A percentile compares a stretch with the other conserved stretches of the same genome.
Evolutionary conservation across 73 alveolate genomes (phyloP).

Genomic region (Paramecium octaurelia): DNA sequence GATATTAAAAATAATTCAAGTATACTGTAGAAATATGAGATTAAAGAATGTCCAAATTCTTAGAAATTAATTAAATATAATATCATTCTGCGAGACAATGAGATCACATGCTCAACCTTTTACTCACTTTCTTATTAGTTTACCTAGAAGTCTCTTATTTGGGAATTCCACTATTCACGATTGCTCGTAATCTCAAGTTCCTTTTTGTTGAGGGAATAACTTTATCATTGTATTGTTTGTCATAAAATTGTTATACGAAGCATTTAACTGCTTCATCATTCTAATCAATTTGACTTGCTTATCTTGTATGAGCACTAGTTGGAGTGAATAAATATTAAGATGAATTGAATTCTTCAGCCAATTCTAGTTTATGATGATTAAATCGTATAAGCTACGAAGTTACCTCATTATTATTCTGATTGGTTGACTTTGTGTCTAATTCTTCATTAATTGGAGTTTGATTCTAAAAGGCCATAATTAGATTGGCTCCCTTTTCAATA

Average conservation of each 20-base stretch:
- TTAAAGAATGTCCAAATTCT: not conserved
- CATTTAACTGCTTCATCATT: not conserved
- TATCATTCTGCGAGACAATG: not conserved
- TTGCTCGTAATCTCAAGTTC: not conserved
- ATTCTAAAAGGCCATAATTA: not conserved
- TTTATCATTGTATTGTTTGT: slow-evolving; percentile 1
- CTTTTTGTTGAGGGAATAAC: not conserved
- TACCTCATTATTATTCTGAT: not conserved
- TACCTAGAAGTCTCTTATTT: not conserved
- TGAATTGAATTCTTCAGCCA: slow-evolving; percentile 47
- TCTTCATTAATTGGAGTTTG: not conserved
- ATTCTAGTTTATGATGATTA: slow-evolving; percentile 9
- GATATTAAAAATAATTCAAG: not conserved
- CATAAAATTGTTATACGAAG: not conserved
- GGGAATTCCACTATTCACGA: not conserved
- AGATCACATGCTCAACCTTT: not conserved
- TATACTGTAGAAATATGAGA: not conserved
- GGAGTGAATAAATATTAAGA: slow-evolving; percentile 37
- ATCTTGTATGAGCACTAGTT: not conserved
- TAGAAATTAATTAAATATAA: not conserved
- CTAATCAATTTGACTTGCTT: not conserved
- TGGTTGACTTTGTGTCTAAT: not conserved
- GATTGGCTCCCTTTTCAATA: not conserved
- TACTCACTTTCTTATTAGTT: not conserved
- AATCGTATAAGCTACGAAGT: not conserved